phyloP scores from a whole-genome alignment of 2,329 filamentous ascomycete genomes.

The Plenodomus lindquistii region DNA sequence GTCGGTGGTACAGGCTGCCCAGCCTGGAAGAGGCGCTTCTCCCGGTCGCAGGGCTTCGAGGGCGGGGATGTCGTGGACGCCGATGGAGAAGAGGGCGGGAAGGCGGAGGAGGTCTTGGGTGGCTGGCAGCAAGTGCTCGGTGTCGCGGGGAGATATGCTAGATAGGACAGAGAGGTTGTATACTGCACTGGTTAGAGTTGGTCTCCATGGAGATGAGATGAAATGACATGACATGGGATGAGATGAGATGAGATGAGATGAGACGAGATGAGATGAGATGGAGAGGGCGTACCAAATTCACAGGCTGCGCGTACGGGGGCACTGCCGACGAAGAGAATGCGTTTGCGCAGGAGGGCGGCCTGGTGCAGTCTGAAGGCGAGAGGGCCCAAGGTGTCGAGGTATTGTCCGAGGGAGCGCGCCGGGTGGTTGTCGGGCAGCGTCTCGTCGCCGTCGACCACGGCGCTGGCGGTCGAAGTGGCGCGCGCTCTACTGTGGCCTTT shows the following conservation, averaged over 20 bases:
- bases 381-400: conserved; percentile 84
- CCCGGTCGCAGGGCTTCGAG: conserved; percentile 64
- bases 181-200: conserved; percentile 57
- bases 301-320: conserved; percentile 84
- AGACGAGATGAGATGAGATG: neutral
- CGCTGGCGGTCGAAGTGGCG: conserved; percentile 57
- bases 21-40: conserved; percentile 61
- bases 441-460: conserved; percentile 63
- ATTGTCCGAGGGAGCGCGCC: conserved; percentile 75
- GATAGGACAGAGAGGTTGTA: conserved; percentile 94
- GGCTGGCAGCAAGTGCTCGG: conserved; percentile 67
- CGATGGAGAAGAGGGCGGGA: conserved; percentile 86
- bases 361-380: conserved; percentile 90
- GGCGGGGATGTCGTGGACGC: conserved; percentile 87
- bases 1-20: conserved; percentile 95
- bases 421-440: conserved; percentile 79
- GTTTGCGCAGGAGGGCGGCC: conserved; percentile 81
- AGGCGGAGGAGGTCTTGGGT: conserved; percentile 66
- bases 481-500: conserved; percentile 36
- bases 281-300: conserved; percentile 72
- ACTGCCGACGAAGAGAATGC: conserved; percentile 84
- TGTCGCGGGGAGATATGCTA: conserved; percentile 77
- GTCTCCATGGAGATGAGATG: neutral
- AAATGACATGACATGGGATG: too few relatives aligned
- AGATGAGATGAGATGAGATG: neutral